phyloP scores from a whole-genome alignment of 495 filamentous ascomycete species.

The Cercophora newfieldiana region DNA sequence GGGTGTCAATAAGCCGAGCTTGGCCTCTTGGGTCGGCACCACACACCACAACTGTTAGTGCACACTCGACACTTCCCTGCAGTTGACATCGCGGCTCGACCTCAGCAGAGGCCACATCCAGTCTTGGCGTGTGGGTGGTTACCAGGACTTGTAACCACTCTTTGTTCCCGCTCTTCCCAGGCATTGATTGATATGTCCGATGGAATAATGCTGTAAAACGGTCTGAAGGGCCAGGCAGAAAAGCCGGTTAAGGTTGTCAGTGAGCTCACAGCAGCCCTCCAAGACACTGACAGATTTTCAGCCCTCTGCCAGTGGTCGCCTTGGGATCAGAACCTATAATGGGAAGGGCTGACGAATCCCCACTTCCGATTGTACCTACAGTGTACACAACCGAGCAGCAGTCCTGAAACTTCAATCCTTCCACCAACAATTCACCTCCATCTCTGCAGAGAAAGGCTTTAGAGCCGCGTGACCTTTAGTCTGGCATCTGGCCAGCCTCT shows the following conservation, averaged over 20 bases:
- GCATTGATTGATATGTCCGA: not conserved
- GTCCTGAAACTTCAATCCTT: not conserved
- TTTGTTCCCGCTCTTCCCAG: not conserved
- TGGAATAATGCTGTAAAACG: not conserved
- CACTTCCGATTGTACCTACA: no score
- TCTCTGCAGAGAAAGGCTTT: not conserved
- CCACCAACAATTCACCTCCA: not conserved
- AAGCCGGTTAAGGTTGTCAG: not conserved
- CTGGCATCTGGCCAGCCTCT: not conserved
- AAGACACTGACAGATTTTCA: not conserved
- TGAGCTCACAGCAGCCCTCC: not conserved
- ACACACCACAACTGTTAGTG: conserved; percentile 4
- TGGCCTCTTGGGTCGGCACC: conserved; percentile 13
- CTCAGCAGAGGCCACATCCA: not conserved
- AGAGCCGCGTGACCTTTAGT: not conserved
- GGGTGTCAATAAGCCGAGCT: conserved; percentile 28
- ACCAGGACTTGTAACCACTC: not conserved
- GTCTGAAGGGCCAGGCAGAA: not conserved
- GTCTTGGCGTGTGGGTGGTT: not conserved
- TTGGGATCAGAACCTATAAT: not conserved
- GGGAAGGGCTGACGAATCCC: not conserved
- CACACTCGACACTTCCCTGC: not conserved
- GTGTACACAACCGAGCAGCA: not conserved
- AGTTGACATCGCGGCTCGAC: conserved; percentile 10
- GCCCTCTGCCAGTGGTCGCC: not conserved